Percentiles rank a stretch among this genome's conserved stretches.
Evolutionary conservation across 1,284 basidiomycete species (phyloP).

Genomic region (Apiotrichum brassicae): DNA sequence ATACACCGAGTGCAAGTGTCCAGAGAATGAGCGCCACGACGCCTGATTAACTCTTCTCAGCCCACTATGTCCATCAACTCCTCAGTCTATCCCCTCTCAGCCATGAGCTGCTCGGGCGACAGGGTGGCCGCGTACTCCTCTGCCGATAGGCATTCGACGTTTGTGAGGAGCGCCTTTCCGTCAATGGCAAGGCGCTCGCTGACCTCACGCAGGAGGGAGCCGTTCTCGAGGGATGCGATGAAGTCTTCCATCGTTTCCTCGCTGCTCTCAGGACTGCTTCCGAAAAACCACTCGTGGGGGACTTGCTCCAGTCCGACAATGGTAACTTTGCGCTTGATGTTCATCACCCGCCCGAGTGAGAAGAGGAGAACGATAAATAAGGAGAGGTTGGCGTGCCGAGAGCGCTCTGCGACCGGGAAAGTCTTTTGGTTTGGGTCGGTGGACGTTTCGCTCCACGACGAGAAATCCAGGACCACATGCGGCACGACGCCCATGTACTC

Average conservation of each 20-base stretch:
- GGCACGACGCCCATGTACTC: not conserved
- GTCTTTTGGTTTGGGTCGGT: not conserved
- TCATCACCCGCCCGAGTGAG: not conserved
- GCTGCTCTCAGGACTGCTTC: too few species aligned
- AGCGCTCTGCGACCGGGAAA: too few species aligned
- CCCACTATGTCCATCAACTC: too few species aligned
- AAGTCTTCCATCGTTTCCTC: too few species aligned
- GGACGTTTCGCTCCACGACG: not conserved
- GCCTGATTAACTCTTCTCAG: too few species aligned
- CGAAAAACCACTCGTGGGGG: too few species aligned
- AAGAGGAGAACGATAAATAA: not conserved
- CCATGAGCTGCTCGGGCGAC: not conserved
- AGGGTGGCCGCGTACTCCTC: not conserved
- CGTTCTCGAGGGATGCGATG: not conserved
- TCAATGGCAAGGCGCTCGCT: not conserved
- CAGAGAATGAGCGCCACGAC: too few species aligned
- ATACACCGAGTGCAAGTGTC: too few species aligned
- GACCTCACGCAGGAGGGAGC: not conserved
- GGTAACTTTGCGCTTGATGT: not conserved
- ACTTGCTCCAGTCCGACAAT: slow-evolving; percentile 3
- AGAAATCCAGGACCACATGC: slow-evolving; percentile 1
- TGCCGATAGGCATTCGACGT: too few species aligned
- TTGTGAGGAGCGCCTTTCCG: too few species aligned
- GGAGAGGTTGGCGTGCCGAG: too few species aligned
- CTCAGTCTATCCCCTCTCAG: too few species aligned